Percentiles rank a stretch among this genome's conserved stretches.
Conservation (phyloP, 306 rosid species). For the Sesbania bispinosa region DNA sequence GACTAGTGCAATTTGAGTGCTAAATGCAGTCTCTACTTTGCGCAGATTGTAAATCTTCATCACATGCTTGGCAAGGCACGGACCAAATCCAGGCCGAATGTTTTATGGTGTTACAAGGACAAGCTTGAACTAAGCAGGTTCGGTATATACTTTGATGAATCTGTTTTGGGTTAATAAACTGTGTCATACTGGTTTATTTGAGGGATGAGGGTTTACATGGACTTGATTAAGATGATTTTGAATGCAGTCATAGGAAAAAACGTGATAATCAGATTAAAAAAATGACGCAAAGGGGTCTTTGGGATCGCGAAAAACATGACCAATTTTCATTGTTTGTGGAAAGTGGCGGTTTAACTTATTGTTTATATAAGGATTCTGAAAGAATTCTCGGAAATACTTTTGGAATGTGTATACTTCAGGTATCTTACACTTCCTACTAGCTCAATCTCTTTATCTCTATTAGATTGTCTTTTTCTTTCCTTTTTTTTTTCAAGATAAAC, state of each 20-base stretch:
- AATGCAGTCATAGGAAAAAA: conserved; percentile 79
- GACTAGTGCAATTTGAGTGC: conserved; percentile 1
- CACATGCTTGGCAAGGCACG: conserved; percentile 79
- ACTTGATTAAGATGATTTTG: conserved; percentile 30
- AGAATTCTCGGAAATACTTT: conserved; percentile 86
- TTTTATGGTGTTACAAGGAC: conserved; percentile 89
- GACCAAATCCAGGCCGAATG: conserved; percentile 71
- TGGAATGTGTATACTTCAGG: conserved; percentile 98
- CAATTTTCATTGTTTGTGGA: conserved; percentile 74
- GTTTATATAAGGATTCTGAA: conserved; percentile 81
- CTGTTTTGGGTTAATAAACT: not conserved
- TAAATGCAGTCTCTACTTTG: not conserved
- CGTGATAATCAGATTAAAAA: conserved; percentile 79
- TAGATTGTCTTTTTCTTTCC: not conserved
- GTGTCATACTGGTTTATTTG: not conserved
- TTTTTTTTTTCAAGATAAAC: not conserved
- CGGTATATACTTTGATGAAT: not conserved
- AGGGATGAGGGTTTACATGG: not conserved
- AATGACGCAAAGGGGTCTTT: conserved; percentile 69
- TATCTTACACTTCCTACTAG: conserved; percentile 22
- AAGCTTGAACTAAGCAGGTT: conserved; percentile 95
- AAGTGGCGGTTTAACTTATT: conserved; percentile 69
- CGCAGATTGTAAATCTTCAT: conserved; percentile 90
- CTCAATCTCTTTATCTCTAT: conserved; percentile 7
- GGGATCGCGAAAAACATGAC: conserved; percentile 83